A percentile compares a stretch with the other conserved stretches of the same genome.
Evolutionary conservation across 2,329 filamentous ascomycete species (phyloP).

Genomic region (Exophiala aquamarina): DNA sequence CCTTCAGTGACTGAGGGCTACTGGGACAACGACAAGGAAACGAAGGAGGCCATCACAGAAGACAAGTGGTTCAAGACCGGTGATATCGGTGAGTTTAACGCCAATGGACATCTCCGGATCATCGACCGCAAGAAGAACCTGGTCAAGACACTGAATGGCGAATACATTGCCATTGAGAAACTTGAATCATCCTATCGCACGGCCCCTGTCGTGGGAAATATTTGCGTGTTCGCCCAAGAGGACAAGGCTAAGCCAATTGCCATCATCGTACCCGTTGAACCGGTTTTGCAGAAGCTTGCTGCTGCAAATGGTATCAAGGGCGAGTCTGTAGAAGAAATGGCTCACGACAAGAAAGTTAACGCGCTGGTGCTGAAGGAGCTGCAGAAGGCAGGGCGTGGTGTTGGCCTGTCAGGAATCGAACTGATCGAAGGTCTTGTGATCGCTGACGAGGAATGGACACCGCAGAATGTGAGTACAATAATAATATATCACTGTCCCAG

Average conservation of each 20-base stretch:
- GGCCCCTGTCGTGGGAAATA: constrained; percentile 74
- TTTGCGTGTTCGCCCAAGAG: constrained; percentile 80
- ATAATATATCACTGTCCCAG: neutral
- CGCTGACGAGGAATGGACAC: constrained; percentile 84
- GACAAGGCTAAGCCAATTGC: constrained; percentile 77
- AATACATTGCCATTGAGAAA: constrained; percentile 97
- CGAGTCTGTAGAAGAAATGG: constrained; percentile 65
- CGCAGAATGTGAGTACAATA: constrained; percentile 62
- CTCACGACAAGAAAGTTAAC: constrained; percentile 66
- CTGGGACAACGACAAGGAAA: constrained; percentile 84
- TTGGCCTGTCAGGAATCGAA: constrained; percentile 70
- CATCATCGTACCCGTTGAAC: constrained; percentile 67
- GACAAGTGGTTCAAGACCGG: constrained; percentile 98
- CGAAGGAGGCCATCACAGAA: constrained; percentile 69
- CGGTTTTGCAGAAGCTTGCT: constrained; percentile 57
- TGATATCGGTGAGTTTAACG: constrained; percentile 88
- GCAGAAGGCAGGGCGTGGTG: constrained; percentile 62
- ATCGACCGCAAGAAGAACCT: constrained; percentile 98
- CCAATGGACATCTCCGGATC: constrained; percentile 75
- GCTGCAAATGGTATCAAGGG: constrained; percentile 62
- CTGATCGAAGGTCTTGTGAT: constrained; percentile 74
- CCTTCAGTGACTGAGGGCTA: constrained; percentile 73
- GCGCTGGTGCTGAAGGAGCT: constrained; percentile 69
- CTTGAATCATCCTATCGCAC: constrained; percentile 89
- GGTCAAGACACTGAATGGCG: constrained; percentile 90